These are phyloP conservation scores for Fusarium sp. DNA, from an alignment of 2,329 filamentous ascomycete genomes.

Conservation along the genomic window DNA sequence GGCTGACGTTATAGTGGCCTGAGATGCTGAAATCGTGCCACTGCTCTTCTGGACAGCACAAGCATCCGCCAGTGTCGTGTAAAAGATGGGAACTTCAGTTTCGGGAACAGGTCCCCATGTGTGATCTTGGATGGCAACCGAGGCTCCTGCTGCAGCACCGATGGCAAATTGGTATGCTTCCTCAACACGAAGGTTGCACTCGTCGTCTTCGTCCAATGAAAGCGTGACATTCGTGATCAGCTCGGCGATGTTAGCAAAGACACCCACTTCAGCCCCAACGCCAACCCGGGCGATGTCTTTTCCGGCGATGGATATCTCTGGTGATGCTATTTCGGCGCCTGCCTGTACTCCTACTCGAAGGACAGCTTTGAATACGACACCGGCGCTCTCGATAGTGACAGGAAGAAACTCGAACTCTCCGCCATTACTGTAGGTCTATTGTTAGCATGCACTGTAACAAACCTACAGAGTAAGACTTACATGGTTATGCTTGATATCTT, in stretches of 20 bases:
- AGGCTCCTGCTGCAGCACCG: constrained; percentile 67
- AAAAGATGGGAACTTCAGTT: constrained; percentile 64
- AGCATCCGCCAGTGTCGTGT: constrained; percentile 60
- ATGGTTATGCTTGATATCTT: not conserved
- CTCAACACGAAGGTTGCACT: not conserved
- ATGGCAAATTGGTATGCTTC: constrained; percentile 65
- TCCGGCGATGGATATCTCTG: not conserved
- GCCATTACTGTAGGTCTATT: not conserved
- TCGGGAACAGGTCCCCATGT: constrained; percentile 64
- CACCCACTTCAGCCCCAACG: not conserved
- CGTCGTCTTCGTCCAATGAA: not conserved
- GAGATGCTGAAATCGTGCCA: constrained; percentile 10
- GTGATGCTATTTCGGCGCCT: not conserved
- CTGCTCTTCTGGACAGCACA: constrained; percentile 52
- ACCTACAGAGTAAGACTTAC: not conserved
- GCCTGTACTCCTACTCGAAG: not conserved
- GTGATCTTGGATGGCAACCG: constrained; percentile 56
- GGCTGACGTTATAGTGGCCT: constrained; percentile 32
- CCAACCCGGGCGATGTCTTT: not conserved
- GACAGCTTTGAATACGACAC: not conserved
- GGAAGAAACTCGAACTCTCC: not conserved
- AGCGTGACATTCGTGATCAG: not conserved
- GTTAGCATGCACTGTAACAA: too few species aligned
- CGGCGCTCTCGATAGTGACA: not conserved
- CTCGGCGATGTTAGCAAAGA: not conserved